These are phyloP conservation scores for Paracamarosporium sp. DNA, from an alignment of 2,329 filamentous ascomycete genomes.

Conservation along the genomic window DNA sequence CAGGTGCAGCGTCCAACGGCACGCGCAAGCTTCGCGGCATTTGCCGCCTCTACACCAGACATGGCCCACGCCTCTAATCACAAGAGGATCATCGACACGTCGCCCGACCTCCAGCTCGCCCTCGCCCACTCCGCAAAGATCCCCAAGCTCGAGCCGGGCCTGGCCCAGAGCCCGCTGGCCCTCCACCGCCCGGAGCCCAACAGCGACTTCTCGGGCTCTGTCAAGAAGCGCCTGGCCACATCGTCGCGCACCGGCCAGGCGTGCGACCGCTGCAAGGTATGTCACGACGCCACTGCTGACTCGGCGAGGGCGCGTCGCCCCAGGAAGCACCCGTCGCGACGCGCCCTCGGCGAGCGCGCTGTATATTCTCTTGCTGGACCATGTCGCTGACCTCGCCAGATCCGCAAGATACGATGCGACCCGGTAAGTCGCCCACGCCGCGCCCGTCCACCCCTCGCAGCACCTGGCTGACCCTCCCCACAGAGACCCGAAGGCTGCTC, in stretches of 20 bases:
- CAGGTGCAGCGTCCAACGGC: constrained; percentile 3
- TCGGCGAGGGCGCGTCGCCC: background rate
- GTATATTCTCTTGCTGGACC: background rate
- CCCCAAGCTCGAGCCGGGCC: constrained; percentile 41
- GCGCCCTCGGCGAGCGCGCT: background rate
- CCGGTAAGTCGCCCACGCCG: constrained; percentile 44
- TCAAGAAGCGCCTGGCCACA: constrained; percentile 60
- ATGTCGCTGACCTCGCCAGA: constrained; percentile 53
- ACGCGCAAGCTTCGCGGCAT: background rate
- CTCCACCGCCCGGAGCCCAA: constrained; percentile 12
- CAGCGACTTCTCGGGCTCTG: constrained; percentile 44
- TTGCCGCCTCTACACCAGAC: constrained; percentile 2
- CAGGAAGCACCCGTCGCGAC: too few relatives aligned
- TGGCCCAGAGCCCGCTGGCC: constrained; percentile 22
- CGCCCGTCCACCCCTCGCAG: background rate
- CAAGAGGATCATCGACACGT: background rate
- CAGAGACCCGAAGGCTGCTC: constrained; percentile 78
- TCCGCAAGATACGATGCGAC: constrained; percentile 89
- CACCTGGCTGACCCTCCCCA: background rate
- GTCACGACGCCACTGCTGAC: constrained; percentile 23
- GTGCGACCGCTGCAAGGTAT: constrained; percentile 86
- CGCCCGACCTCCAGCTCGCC: constrained; percentile 22
- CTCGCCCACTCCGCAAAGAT: constrained; percentile 29
- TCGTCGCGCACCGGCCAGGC: constrained; percentile 78
- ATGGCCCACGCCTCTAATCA: constrained; percentile 1